Percentiles rank a stretch among this genome's conserved stretches.
Conservation (phyloP, 164 flowering plant genomes). For the Litsea cubeba region DNA sequence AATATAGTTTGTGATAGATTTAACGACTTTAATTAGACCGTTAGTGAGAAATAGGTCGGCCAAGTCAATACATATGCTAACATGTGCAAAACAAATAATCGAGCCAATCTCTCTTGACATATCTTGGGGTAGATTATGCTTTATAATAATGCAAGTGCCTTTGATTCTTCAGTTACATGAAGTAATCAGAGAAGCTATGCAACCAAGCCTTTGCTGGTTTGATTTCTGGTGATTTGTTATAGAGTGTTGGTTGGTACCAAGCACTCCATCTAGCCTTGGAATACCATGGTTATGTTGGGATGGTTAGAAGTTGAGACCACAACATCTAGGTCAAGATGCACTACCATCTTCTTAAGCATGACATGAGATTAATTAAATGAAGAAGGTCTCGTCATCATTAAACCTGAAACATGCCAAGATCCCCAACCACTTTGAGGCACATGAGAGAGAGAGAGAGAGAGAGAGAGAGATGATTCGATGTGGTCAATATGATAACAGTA, state of each 20-base stretch:
- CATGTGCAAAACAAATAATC: neutral
- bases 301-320: neutral
- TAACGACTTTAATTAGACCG: neutral
- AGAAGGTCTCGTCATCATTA: too few relatives aligned
- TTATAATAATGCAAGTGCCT: neutral
- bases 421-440: too few relatives aligned
- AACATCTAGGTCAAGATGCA: neutral
- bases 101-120: neutral
- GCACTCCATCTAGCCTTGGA: neutral
- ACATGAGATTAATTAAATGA: too few relatives aligned
- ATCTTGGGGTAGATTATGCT: neutral
- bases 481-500: too few relatives aligned
- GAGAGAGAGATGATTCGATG: too few relatives aligned
- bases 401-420: too few relatives aligned
- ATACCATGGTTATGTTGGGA: neutral
- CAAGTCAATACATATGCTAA: neutral
- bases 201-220: neutral
- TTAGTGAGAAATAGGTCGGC: neutral
- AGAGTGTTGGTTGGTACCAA: neutral
- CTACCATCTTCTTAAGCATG: neutral
- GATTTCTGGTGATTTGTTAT: neutral
- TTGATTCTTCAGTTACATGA: neutral
- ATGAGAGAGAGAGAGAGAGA: too few relatives aligned
- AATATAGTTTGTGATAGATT: neutral
- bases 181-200: neutral